phyloP scores from a whole-genome alignment of 2,329 filamentous ascomycete species.

The Apiospora kogelbergensis region DNA sequence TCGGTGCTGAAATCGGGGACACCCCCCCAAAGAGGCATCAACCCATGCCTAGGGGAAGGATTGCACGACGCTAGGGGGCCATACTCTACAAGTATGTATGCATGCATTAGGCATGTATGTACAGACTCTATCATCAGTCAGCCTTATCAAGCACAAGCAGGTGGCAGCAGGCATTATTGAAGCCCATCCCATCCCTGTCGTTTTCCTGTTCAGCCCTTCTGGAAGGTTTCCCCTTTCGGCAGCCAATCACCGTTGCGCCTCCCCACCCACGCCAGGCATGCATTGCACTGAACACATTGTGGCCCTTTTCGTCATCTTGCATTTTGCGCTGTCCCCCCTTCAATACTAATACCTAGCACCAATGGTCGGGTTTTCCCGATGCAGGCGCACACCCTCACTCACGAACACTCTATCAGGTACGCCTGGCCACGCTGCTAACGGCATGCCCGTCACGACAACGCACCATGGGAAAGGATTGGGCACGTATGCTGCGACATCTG shows the following conservation, averaged over 20 bases:
- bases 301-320: not conserved
- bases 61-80: not conserved
- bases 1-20: not conserved
- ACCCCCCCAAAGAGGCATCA: not conserved
- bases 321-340: not conserved
- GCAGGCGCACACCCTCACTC: not conserved
- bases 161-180: not conserved
- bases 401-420: not conserved
- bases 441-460: not conserved
- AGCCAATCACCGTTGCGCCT: not conserved
- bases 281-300: not conserved
- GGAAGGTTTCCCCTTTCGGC: not conserved
- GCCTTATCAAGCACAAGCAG: not conserved
- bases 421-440: not conserved
- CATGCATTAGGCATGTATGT: no score
- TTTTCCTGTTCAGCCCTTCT: not conserved
- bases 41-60: not conserved
- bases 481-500: not conserved
- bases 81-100: no score
- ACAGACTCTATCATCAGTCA: not conserved
- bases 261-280: not conserved
- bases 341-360: not conserved
- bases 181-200: not conserved
- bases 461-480: not conserved
- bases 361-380: constrained; percentile 4